Conservation (phyloP, 768 basidiomycete genomes). For the Pleurotus sapidus region DNA sequence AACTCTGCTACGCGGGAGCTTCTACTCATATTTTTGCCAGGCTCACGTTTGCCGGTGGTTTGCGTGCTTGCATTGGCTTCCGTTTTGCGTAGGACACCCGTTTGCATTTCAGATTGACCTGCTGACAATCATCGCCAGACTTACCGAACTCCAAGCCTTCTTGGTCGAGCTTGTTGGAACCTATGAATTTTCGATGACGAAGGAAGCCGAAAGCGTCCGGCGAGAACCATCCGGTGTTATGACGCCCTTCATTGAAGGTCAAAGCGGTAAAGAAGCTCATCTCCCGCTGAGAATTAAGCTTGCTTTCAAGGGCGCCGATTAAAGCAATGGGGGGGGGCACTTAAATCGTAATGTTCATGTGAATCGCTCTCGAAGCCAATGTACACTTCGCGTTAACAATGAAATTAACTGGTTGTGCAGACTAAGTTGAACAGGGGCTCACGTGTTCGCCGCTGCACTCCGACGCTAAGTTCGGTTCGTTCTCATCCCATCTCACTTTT, state of each 20-base stretch:
- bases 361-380: too few relatives aligned
- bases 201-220: conserved; percentile 31
- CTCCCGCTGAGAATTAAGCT: conserved; percentile 34
- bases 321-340: too few relatives aligned
- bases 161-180: conserved; percentile 48
- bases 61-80: conserved; percentile 48
- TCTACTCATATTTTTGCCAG: not conserved
- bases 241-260: conserved; percentile 38
- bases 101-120: not conserved
- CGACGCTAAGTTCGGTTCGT: too few relatives aligned
- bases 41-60: conserved; percentile 45
- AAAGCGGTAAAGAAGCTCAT: conserved; percentile 37
- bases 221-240: conserved; percentile 38
- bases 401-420: too few relatives aligned
- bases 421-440: too few relatives aligned
- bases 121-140: conserved; percentile 13
- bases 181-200: conserved; percentile 47
- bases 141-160: conserved; percentile 57
- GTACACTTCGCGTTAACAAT: too few relatives aligned
- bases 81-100: conserved; percentile 32
- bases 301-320: conserved; percentile 19
- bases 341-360: too few relatives aligned
- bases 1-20: not conserved
- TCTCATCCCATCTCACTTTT: too few relatives aligned
- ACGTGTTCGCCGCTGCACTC: too few relatives aligned